A percentile compares a stretch with the other conserved stretches of the same genome.
Evolutionary conservation across 2,329 filamentous ascomycete species (phyloP).

Genomic region (Cryphonectria naterciae): DNA sequence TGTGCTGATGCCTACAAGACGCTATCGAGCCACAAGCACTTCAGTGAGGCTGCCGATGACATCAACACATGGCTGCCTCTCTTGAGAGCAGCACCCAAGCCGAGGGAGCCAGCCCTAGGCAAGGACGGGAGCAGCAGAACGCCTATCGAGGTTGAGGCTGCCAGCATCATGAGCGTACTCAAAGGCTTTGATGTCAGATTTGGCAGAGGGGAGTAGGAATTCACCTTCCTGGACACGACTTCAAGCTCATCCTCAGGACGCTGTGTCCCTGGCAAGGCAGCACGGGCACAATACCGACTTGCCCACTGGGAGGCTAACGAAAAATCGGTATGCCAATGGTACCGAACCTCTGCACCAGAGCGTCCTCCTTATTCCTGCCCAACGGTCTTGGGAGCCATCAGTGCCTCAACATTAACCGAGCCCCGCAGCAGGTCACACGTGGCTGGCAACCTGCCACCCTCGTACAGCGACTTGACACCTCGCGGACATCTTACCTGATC

Average conservation of each 20-base stretch:
- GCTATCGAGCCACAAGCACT: constrained; percentile 75
- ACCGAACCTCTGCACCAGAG: neutral
- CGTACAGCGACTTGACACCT: neutral
- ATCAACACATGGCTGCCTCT: constrained; percentile 77
- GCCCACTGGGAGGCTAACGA: neutral
- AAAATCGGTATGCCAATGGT: neutral
- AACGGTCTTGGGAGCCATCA: neutral
- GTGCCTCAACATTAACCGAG: neutral
- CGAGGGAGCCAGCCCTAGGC: constrained; percentile 37
- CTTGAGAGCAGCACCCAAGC: constrained; percentile 62
- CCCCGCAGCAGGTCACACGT: neutral
- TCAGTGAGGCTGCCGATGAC: constrained; percentile 73
- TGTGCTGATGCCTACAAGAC: constrained; percentile 82
- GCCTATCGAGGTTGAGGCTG: constrained; percentile 79
- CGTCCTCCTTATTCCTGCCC: neutral
- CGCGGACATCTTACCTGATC: neutral
- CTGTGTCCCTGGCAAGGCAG: neutral
- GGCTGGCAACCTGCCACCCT: neutral
- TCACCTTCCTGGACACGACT: neutral
- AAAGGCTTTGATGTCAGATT: constrained; percentile 81
- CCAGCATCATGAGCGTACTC: constrained; percentile 83
- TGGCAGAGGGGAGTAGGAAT: constrained; percentile 44
- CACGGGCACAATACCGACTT: neutral
- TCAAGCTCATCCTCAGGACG: neutral
- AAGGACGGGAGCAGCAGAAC: constrained; percentile 40